Evolutionary conservation across 345 rosid species (phyloP).

Genomic region (Moringa oleifera): DNA sequence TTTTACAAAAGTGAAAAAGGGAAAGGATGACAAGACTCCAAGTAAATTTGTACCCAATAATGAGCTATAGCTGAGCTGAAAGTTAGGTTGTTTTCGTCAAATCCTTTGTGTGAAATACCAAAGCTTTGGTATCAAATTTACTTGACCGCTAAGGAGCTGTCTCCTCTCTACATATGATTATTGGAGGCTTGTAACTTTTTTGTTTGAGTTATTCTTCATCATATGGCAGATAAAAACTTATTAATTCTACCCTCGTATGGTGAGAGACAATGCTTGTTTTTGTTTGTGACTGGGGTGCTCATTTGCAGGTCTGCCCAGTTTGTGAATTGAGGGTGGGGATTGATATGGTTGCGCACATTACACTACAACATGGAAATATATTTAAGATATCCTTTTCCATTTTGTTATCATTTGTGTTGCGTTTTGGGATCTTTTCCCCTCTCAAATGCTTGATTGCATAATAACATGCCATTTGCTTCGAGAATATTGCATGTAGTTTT

Average conservation of each 20-base stretch:
- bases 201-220: too few species aligned
- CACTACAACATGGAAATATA: conserved; percentile 78
- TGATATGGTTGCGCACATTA: conserved; percentile 98
- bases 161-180: neutral
- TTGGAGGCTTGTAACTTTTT: neutral
- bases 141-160: neutral
- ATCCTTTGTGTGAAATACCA: neutral
- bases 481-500: neutral
- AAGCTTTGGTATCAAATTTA: neutral
- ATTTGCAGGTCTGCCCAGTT: conserved; percentile 85
- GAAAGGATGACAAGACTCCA: too few species aligned
- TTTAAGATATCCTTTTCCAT: conserved; percentile 81
- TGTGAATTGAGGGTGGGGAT: conserved; percentile 83
- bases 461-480: conserved; percentile 3
- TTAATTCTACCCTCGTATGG: neutral
- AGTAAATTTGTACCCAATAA: neutral
- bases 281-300: conserved; percentile 9
- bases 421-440: neutral
- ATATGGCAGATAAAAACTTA: neutral
- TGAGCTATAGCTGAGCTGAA: neutral
- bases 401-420: conserved; percentile 7
- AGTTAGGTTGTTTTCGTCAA: neutral
- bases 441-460: neutral
- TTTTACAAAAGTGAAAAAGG: neutral
- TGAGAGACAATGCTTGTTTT: neutral